These are phyloP conservation scores for Aspergillus neoniger DNA, from an alignment of 2,329 filamentous ascomycete genomes.

Conservation along the genomic window DNA sequence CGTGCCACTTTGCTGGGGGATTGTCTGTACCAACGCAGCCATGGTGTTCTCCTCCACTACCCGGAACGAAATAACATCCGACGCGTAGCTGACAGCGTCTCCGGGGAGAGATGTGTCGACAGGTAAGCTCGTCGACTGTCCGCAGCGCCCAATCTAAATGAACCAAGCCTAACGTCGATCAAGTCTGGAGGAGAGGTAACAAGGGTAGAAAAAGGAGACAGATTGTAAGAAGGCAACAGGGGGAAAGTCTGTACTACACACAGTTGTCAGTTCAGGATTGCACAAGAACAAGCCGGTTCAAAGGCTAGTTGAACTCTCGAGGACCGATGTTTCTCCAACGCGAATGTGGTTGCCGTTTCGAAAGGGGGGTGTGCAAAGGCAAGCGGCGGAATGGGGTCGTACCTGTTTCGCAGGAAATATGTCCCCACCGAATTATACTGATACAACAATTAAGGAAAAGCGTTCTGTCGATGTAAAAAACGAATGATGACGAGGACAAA, in stretches of 20 bases:
- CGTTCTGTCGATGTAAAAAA: conserved; percentile 25
- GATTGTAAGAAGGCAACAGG: conserved; percentile 23
- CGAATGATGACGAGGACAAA: conserved; percentile 27
- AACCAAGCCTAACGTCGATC: conserved; percentile 20
- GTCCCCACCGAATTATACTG: conserved; percentile 33
- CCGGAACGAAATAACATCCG: conserved; percentile 21
- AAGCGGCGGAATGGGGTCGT: conserved; percentile 11
- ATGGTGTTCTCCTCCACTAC: conserved; percentile 56
- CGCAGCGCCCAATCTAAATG: conserved; percentile 10
- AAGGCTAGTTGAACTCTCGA: conserved; percentile 16
- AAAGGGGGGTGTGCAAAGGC: conserved; percentile 12
- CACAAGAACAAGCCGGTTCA: conserved; percentile 19
- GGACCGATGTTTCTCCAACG: conserved; percentile 10
- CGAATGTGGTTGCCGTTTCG: conserved; percentile 10
- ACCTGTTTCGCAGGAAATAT: conserved; percentile 34
- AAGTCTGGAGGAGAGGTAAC: conserved; percentile 13
- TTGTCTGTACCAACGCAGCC: conserved; percentile 82
- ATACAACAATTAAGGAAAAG: conserved; percentile 33
- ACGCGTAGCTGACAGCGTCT: conserved; percentile 26
- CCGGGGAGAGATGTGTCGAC: conserved; percentile 13
- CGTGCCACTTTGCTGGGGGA: conserved; percentile 72
- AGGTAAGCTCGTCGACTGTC: conserved; percentile 12
- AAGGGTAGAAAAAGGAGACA: conserved; percentile 12
- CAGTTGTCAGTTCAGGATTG: conserved; percentile 30
- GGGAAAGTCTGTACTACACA: conserved; percentile 24